Conservation (phyloP, 2,329 filamentous ascomycete genomes). For the Ophiostoma tasmaniense region DNA sequence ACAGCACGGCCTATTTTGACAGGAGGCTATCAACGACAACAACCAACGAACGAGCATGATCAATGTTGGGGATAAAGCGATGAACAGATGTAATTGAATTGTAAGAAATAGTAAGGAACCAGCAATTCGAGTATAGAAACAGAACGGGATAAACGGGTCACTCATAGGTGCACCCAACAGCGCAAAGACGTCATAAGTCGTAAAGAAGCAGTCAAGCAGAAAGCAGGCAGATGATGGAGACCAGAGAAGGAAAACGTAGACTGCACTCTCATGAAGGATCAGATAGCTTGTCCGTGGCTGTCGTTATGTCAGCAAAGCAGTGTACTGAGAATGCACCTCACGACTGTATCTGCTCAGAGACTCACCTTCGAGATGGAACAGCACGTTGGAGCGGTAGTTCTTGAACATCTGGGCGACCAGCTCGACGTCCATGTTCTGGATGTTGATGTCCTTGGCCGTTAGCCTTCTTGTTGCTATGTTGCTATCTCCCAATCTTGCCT, state of each 20-base stretch:
- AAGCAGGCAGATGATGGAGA: neutral
- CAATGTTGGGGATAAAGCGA: too few relatives aligned
- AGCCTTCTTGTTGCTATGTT: neutral
- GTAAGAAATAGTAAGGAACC: neutral
- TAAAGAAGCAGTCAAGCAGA: neutral
- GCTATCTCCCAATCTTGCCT: neutral
- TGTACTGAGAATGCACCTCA: neutral
- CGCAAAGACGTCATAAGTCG: neutral
- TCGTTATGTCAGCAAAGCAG: neutral
- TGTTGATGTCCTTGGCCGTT: slow-evolving; percentile 73
- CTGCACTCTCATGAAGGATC: slow-evolving; percentile 13
- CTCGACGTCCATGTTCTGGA: slow-evolving; percentile 98
- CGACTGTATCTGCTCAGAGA: neutral
- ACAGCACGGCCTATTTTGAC: neutral
- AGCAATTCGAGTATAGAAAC: too few relatives aligned
- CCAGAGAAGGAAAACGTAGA: too few relatives aligned
- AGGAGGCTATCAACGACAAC: neutral
- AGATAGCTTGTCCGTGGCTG: slow-evolving; percentile 21
- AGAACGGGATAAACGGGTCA: neutral
- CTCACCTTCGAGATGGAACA: slow-evolving; percentile 92
- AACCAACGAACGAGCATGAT: neutral
- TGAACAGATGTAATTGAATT: neutral
- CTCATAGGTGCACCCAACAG: neutral
- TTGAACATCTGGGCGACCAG: slow-evolving; percentile 99
- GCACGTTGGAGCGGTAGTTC: slow-evolving; percentile 96